These are phyloP conservation scores for Coemansia sp. DNA, from an alignment of 192 early-diverging fungal genomes.

Conservation along the genomic window DNA sequence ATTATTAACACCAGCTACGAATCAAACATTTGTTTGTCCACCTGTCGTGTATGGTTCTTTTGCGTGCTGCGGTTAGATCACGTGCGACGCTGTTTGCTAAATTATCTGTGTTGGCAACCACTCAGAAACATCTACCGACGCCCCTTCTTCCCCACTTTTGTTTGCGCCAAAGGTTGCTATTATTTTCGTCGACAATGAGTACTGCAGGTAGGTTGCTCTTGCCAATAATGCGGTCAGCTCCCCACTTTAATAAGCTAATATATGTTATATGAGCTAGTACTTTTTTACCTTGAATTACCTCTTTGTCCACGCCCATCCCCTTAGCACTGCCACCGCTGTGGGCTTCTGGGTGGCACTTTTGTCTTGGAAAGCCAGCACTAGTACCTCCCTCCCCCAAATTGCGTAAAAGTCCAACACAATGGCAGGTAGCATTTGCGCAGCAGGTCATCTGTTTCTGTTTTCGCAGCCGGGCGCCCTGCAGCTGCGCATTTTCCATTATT, in stretches of 20 bases:
- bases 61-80: not conserved
- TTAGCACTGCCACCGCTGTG: constrained; percentile 7
- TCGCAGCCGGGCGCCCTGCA: constrained; percentile 1
- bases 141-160: not conserved
- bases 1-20: not conserved
- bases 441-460: constrained; percentile 12
- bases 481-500: constrained; percentile 3
- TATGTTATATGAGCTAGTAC: not conserved
- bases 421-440: constrained; percentile 1
- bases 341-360: not conserved
- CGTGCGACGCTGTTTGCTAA: constrained; percentile 1
- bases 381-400: not conserved
- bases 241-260: not conserved
- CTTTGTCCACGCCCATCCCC: constrained; percentile 1
- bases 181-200: constrained; percentile 14
- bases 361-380: not conserved
- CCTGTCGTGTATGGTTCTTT: constrained; percentile 1
- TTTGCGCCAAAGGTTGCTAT: not conserved
- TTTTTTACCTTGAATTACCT: not conserved
- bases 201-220: constrained; percentile 1
- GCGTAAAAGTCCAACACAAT: not conserved
- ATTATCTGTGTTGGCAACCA: not conserved
- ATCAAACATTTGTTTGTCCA: not conserved
- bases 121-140: not conserved
- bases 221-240: not conserved